phyloP scores from a whole-genome alignment of 768 basidiomycete genomes.

The Leccinellum rugosiceps region DNA sequence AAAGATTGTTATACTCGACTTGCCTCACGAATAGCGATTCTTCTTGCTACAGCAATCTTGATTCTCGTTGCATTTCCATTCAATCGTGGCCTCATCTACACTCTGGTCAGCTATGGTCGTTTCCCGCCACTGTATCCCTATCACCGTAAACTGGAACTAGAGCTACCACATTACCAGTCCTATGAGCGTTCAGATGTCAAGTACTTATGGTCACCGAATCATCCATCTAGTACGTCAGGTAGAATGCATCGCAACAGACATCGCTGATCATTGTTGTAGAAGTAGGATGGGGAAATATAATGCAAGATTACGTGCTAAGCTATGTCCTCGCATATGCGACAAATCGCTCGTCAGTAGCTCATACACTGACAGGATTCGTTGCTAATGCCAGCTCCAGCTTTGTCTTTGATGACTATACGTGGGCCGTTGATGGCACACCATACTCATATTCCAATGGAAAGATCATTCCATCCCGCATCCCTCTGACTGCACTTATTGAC shows the following conservation, averaged over 20 bases:
- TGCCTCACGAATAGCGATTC: slow-evolving; percentile 1
- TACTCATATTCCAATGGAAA: slow-evolving; percentile 35
- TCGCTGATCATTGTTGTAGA: slow-evolving; percentile 17
- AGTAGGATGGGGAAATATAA: slow-evolving; percentile 38
- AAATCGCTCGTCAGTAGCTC: slow-evolving; percentile 32
- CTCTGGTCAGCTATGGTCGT: slow-evolving; percentile 15
- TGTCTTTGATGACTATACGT: slow-evolving; percentile 44
- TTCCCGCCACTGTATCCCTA: slow-evolving; percentile 41
- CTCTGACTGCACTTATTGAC: slow-evolving; percentile 34
- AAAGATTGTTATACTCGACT: background rate
- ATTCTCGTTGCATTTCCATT: slow-evolving; percentile 20
- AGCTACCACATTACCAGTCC: slow-evolving; percentile 38
- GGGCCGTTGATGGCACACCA: slow-evolving; percentile 32
- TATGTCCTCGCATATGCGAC: slow-evolving; percentile 32
- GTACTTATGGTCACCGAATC: slow-evolving; percentile 48
- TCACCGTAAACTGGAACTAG: slow-evolving; percentile 35
- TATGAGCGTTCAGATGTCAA: slow-evolving; percentile 34
- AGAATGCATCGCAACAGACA: background rate
- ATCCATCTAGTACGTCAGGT: slow-evolving; percentile 24
- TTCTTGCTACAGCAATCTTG: slow-evolving; percentile 4
- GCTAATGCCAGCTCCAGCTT: slow-evolving; percentile 24
- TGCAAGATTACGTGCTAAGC: slow-evolving; percentile 37
- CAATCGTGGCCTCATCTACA: slow-evolving; percentile 18
- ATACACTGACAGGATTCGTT: background rate
- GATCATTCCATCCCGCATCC: slow-evolving; percentile 38